Evolutionary conservation across 2,329 filamentous ascomycete species (phyloP), one percentile per base, ranked within the genome.

Genomic region (Leptographium galeiforme): DNA sequence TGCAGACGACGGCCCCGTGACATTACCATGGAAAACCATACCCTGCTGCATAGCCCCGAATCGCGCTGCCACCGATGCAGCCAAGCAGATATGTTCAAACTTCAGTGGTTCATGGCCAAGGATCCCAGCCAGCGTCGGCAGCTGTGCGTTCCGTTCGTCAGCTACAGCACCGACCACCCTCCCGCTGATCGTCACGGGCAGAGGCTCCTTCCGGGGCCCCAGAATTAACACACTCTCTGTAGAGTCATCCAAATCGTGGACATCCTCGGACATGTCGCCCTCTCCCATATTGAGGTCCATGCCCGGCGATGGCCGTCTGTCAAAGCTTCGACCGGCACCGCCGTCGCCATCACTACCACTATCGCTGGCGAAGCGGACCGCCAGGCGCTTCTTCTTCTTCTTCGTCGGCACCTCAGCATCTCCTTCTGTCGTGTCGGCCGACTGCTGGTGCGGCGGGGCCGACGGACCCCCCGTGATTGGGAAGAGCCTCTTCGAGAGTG

Each of bases 31-130:
- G 19, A 62, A 64, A n/a, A 66, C 43, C 8, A 40, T 56, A 13
- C 34, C 52, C 19, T 53, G 49, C 8, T 59, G 48, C 8, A 61
- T 56, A 6, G 40, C 39, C 2, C 36, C 34, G 1, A 62, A 33
- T 40, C 63, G 58, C 1, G 38, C 47, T 6, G 56, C 44, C 8
- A 63, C 48, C 7, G 62, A 59, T 14, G 64, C 60, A 6, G 62
- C 62, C 13, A 65, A 54, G 48, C 64, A 64, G 13, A 59, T 58
- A 47, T 65, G 57, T 7, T 48, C 54, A 44, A 69, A 66, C 1
- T 59, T 58, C 18, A 71, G 52, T 6, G 59, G 57, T 34, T 65
- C 55, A 16, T 52, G 41, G 2, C 45, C 53, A 3, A 63, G 48
- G 38, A 67, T 65, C 4, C 8, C 25, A 12, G 19, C 39, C 39